These are phyloP conservation scores for Carallia pectinifolia DNA, from an alignment of 345 rosid genomes.

Conservation along the genomic window DNA sequence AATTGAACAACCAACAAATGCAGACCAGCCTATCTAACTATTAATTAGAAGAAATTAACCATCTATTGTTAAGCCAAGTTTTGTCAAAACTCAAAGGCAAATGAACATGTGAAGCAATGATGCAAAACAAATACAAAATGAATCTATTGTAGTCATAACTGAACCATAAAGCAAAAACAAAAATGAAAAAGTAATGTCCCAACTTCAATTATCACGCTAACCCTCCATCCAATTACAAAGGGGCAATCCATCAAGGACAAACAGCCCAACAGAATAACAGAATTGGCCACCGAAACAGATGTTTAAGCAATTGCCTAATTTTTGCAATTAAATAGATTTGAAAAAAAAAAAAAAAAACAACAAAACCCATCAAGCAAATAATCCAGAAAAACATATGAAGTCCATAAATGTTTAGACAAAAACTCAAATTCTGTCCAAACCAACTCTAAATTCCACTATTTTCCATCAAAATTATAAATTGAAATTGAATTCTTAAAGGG, in stretches of 20 bases:
- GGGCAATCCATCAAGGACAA: background rate
- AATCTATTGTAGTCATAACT: background rate
- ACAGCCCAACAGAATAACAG: background rate
- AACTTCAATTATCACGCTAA: background rate
- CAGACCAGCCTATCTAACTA: background rate
- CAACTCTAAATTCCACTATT: background rate
- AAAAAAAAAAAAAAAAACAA: too few species aligned
- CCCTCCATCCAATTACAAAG: background rate
- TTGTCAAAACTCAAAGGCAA: background rate
- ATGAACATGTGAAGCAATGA: background rate
- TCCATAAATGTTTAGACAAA: background rate
- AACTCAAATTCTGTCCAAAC: background rate
- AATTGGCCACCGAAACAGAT: too few species aligned
- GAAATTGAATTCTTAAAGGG: background rate
- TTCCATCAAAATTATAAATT: background rate
- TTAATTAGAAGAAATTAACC: conserved; percentile 5
- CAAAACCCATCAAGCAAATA: too few species aligned
- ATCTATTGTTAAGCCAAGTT: background rate
- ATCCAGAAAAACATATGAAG: too few species aligned
- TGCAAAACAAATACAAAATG: background rate
- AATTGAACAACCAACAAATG: background rate
- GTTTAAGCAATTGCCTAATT: too few species aligned
- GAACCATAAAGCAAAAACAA: background rate
- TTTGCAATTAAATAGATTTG: too few species aligned
- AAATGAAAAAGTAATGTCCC: background rate